These are phyloP conservation scores for Sporobolomyces phaffii DNA, from an alignment of 768 basidiomycete genomes.

Conservation along the genomic window DNA sequence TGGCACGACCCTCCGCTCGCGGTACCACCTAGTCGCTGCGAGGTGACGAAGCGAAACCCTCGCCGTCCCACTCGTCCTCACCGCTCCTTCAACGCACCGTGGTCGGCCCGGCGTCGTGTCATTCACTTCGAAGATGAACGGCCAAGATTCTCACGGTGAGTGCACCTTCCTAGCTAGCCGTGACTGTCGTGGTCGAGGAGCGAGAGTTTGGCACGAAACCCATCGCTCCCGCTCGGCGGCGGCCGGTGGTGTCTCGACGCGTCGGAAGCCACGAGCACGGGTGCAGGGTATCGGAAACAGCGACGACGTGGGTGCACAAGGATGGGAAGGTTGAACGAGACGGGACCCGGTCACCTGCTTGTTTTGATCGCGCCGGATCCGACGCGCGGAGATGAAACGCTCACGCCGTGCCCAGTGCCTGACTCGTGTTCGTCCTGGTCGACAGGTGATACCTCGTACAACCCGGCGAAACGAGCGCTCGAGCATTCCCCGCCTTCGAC, in stretches of 20 bases:
- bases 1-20: background rate
- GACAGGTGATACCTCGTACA: constrained; percentile 7
- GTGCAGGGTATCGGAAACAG: no score
- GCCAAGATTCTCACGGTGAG: constrained; percentile 7
- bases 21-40: no score
- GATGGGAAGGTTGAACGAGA: no score
- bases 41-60: no score
- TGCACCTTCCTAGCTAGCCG: no score
- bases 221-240: background rate
- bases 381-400: no score
- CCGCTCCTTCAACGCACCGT: background rate
- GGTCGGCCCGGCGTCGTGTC: background rate
- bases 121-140: no score
- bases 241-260: background rate
- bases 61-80: background rate
- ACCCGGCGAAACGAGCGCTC: constrained; percentile 21
- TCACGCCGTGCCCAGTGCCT: no score
- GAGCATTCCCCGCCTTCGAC: constrained; percentile 18
- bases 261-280: no score
- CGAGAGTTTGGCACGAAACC: background rate
- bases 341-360: no score
- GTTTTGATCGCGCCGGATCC: background rate
- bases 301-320: background rate
- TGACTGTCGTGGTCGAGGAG: background rate
- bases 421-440: no score